Evolutionary conservation across 2,329 filamentous ascomycete genomes (phyloP).

Genomic region (Chalara sp.): DNA sequence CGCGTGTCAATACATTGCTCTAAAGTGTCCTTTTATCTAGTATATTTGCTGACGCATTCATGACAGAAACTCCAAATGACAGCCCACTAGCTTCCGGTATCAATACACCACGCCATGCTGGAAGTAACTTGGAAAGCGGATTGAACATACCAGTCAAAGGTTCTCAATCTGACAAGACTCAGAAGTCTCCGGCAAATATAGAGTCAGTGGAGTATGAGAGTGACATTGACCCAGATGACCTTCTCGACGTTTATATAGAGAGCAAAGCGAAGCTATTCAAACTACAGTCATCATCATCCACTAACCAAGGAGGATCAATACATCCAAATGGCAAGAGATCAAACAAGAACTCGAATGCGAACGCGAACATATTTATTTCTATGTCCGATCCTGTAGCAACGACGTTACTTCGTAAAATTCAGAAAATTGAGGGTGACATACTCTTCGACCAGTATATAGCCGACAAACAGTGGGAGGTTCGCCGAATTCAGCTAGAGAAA

Average conservation of each 20-base stretch:
- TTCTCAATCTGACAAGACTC: too few species aligned
- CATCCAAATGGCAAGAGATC: constrained; percentile 11
- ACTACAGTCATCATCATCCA: constrained; percentile 43
- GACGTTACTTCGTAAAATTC: constrained; percentile 67
- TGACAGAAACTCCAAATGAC: constrained; percentile 23
- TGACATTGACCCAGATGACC: constrained; percentile 68
- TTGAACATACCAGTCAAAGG: too few species aligned
- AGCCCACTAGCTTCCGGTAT: constrained; percentile 26
- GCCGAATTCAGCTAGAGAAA: constrained; percentile 53
- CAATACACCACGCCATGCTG: constrained; percentile 19
- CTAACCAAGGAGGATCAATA: constrained; percentile 27
- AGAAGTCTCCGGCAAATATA: constrained; percentile 10
- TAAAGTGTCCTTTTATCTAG: too few species aligned
- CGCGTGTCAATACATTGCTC: too few species aligned
- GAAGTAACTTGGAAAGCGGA: too few species aligned
- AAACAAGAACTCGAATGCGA: constrained; percentile 6
- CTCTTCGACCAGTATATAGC: constrained; percentile 64
- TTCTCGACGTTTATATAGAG: constrained; percentile 70
- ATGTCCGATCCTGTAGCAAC: constrained; percentile 38
- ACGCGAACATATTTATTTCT: not conserved
- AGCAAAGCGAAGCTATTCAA: constrained; percentile 64
- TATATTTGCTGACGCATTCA: constrained; percentile 5
- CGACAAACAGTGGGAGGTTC: constrained; percentile 57
- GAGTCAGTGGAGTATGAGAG: constrained; percentile 48
- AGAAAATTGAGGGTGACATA: constrained; percentile 70